Base-by-base conservation (phyloP, 1,139 yeast genomes). In the Pichia sp. region DNA sequence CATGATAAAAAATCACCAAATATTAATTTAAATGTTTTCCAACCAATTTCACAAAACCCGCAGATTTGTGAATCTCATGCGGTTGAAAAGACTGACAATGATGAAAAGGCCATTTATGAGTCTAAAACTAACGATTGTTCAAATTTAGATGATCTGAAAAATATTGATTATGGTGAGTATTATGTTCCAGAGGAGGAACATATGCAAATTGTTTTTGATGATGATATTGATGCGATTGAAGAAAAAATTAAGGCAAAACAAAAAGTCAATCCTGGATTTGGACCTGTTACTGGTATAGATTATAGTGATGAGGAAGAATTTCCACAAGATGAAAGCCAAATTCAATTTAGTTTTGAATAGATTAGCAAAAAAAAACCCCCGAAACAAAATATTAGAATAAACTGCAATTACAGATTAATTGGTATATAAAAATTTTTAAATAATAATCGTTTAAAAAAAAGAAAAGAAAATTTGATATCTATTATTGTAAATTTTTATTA, bases 221-320 rank as follows among this genome's bases (percentile, higher is more conserved):
- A 57, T 45, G 63, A 58, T 10, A 45, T 56, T 34, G 57, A 50
- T 10, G 38, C 40, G 31, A 32, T 47, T 25, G 51, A 51, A 29
- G 34, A 46, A 30, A 42, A 46, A 11, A 47, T 52, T 3, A 44
- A 33, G 11, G 42, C 34, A n/a, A 28, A 50, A 25, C 56, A 54
- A 34, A 45, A 44, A 8, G 39, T 32, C 25, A 42, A 47, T 9
- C 28, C 55, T 2, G 57, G 56, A 3, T 53, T 47, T 45, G 56
- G 56, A 3, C 49, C 53, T 6, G 43, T 37, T 4, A 47, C 51
- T 4, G 56, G 50, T 2, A 50, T 60, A 25, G 58, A 61, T 48
- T 62, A 61, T 43, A 64, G 55, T 7, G 66, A 62, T 46, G 63
- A 58, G 29, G 60, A 58, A n/a, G 66, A 61, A 45, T 61, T 61